Conservation (phyloP, 441 rosid genomes). For the Cnidoscolus chayamansa region DNA sequence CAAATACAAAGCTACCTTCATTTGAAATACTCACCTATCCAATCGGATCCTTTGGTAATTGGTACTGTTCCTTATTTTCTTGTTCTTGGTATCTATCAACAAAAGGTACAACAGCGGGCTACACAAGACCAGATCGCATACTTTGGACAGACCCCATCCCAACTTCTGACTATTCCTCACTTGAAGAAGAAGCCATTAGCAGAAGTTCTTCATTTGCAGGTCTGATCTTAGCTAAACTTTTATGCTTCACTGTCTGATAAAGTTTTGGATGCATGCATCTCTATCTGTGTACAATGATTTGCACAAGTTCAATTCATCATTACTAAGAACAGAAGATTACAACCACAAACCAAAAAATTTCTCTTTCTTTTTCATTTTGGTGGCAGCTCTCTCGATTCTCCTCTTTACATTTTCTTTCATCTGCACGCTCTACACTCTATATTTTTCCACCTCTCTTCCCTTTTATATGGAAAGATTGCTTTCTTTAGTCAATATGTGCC, state of each 20-base stretch:
- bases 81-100: constrained; percentile 25
- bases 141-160: constrained; percentile 99
- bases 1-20: no score
- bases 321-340: no score
- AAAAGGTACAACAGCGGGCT: constrained; percentile 87
- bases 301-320: background rate
- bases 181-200: constrained; percentile 74
- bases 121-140: constrained; percentile 99
- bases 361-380: no score
- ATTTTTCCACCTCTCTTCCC: no score
- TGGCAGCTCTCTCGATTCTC: no score
- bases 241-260: constrained; percentile 12
- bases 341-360: no score
- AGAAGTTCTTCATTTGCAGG: constrained; percentile 94
- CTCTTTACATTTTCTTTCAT: no score
- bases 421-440: no score
- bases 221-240: constrained; percentile 25
- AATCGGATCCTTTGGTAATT: no score
- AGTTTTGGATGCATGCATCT: background rate
- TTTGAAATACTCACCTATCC: no score
- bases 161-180: constrained; percentile 88
- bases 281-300: background rate
- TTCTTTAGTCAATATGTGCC: no score
- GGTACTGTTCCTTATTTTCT: constrained; percentile 19
- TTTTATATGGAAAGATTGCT: no score